Evolutionary conservation across 108 stramenopile genomes (phyloP), one percentile per base, ranked within the genome.

Genomic region (Conticribra guillardii): DNA sequence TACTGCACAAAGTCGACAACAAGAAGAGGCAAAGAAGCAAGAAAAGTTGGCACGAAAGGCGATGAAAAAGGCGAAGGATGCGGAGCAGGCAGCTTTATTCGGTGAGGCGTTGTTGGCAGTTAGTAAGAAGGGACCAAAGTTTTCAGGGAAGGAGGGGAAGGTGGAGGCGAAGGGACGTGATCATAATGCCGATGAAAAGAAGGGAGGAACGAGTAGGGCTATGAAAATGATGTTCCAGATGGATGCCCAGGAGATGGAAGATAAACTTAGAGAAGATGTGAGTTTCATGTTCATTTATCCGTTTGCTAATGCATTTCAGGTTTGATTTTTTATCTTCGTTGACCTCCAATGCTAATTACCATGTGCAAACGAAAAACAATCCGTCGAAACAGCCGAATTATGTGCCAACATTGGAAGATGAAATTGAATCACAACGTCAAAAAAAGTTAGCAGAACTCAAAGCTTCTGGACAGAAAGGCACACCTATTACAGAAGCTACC

Each of bases 181-280:
- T 86, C 85, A 77, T 41, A 84, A 85, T 48, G 71, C 86, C 29
- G 87, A 76, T 9, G 69, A 73, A 15, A 81, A 81, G 50, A 91
- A 89, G 68, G 85, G 78, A 4, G 85, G 82, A 15, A 70, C 69
- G 26, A 73, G 70, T 48, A 60, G 80, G 2, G 85, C 85, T 1
- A 92, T 96, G 91, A 92, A 96, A 51, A 84, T 92, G 87, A 96
- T 96, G 95, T 93, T 75, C 71, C 89, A 92, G 74, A 87, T 89
- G 86, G 88, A 89, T 66, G 88, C 94, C 1, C 66, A 91, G 65
- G 95, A 96, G 81, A 90, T 96, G 92, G 87, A 86, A 56, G 89
- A 89, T 17, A 82, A 71, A 71, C 64, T 93, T 19, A 85, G 72
- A 66, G 90, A 93, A 67, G 95, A 96, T 80, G 84, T 87, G 64